Percentiles rank a stretch among this genome's conserved stretches.
These are phyloP conservation scores for Candida sanyiensis DNA, from an alignment of 805 yeast species.

Conservation along the genomic window DNA sequence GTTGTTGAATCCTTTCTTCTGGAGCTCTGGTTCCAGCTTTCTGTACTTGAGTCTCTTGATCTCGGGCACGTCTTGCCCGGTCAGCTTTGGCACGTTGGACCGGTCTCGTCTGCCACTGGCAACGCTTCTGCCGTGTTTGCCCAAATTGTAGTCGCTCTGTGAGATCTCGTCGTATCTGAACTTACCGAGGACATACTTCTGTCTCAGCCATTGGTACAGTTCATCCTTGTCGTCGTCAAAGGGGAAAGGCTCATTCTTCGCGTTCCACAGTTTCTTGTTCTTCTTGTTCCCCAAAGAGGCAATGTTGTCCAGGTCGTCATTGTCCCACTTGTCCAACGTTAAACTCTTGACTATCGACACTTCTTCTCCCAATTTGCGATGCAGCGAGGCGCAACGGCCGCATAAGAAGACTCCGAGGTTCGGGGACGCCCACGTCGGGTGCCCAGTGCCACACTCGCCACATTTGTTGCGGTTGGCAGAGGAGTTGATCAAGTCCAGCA, in stretches of 20 bases:
- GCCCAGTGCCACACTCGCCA: constrained; percentile 68
- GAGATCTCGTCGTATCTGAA: constrained; percentile 33
- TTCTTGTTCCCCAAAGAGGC: constrained; percentile 53
- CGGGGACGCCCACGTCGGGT: constrained; percentile 43
- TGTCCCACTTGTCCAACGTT: constrained; percentile 66
- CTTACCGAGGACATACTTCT: constrained; percentile 62
- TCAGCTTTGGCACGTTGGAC: constrained; percentile 33
- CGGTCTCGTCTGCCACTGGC: constrained; percentile 6
- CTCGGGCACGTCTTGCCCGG: constrained; percentile 48
- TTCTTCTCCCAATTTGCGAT: constrained; percentile 57
- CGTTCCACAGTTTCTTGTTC: constrained; percentile 62
- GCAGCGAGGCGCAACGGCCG: constrained; percentile 80
- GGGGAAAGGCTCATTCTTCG: constrained; percentile 62
- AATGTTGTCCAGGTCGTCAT: constrained; percentile 44
- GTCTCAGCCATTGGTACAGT: constrained; percentile 54
- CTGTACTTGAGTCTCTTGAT: constrained; percentile 48
- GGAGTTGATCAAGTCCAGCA: constrained; percentile 55
- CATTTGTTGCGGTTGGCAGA: constrained; percentile 62
- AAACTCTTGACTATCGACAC: constrained; percentile 65
- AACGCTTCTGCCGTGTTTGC: background rate
- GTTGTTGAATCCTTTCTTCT: constrained; percentile 52
- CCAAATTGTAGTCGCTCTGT: constrained; percentile 27
- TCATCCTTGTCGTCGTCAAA: constrained; percentile 61
- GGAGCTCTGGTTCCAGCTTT: constrained; percentile 42
- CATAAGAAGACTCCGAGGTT: constrained; percentile 66